Evolutionary conservation across 257 asterid genomes (phyloP).

Genomic region (Scutellaria baicalensis): DNA sequence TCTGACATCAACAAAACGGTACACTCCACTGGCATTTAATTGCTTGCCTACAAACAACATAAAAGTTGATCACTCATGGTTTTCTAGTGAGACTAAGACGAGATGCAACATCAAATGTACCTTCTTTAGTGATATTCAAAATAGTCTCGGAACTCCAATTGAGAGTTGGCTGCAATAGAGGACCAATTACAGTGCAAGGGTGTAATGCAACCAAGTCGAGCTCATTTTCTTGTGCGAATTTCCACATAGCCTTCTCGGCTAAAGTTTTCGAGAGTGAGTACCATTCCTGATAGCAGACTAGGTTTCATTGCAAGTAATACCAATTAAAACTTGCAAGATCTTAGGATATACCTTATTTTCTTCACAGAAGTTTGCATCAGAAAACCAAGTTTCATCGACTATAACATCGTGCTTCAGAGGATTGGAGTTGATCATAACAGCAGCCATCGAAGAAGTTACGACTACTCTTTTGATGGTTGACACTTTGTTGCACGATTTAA

Average conservation of each 20-base stretch:
- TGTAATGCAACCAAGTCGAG: constrained; percentile 46
- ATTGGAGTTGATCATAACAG: constrained; percentile 20
- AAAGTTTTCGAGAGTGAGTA: constrained; percentile 47
- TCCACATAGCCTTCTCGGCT: constrained; percentile 61
- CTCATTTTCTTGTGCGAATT: constrained; percentile 37
- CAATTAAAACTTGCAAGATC: background rate
- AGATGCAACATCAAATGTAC: constrained; percentile 1
- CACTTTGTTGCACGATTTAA: constrained; percentile 41
- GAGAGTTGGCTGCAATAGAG: constrained; percentile 51
- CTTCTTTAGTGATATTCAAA: constrained; percentile 30
- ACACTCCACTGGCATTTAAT: constrained; percentile 15
- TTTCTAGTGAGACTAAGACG: too few relatives aligned
- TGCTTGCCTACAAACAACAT: constrained; percentile 26
- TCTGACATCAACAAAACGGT: constrained; percentile 46
- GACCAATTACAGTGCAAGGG: constrained; percentile 58
- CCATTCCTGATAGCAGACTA: constrained; percentile 27
- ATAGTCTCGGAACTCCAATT: constrained; percentile 24
- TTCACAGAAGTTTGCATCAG: constrained; percentile 44
- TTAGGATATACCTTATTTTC: constrained; percentile 33
- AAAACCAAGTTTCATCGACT: constrained; percentile 60
- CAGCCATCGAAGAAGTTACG: constrained; percentile 50
- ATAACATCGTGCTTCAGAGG: constrained; percentile 22
- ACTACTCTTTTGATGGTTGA: constrained; percentile 42
- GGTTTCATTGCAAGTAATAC: background rate
- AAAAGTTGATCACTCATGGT: background rate